Percentiles rank a stretch among this genome's conserved stretches.
Evolutionary conservation across 176 grass and related monocot genomes (phyloP).

Genomic region (Cocos nucifera): DNA sequence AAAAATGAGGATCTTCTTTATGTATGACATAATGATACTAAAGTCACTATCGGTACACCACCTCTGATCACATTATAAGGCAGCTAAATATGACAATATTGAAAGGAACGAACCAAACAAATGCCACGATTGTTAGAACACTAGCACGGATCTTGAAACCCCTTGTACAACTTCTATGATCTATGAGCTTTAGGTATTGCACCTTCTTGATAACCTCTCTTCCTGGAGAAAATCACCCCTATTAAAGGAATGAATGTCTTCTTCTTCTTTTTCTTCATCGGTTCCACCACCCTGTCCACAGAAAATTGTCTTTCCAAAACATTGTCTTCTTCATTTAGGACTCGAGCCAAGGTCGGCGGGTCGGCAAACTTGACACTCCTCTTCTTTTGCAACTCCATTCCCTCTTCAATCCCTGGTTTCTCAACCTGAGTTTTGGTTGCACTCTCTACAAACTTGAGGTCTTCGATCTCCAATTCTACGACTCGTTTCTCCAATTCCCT

Average conservation of each 20-base stretch:
- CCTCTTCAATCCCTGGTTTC: neutral
- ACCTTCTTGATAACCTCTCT: slow-evolving; percentile 26
- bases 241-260: slow-evolving; percentile 68
- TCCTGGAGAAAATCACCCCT: slow-evolving; percentile 57
- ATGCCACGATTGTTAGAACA: too few species aligned
- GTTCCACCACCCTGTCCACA: slow-evolving; percentile 13
- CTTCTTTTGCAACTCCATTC: slow-evolving; percentile 64
- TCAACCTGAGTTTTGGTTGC: slow-evolving; percentile 6
- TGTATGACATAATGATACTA: too few species aligned
- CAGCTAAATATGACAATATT: too few species aligned
- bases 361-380: slow-evolving; percentile 81
- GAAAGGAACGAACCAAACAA: too few species aligned
- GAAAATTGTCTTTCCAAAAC: slow-evolving; percentile 28
- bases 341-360: slow-evolving; percentile 33
- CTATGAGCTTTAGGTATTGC: too few species aligned
- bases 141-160: too few species aligned
- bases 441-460: slow-evolving; percentile 49
- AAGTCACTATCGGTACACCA: too few species aligned
- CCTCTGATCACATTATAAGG: too few species aligned
- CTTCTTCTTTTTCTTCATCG: slow-evolving; percentile 61
- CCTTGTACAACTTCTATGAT: too few species aligned
- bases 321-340: neutral
- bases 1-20: too few species aligned
- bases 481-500: slow-evolving; percentile 25
- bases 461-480: slow-evolving; percentile 51